Evolutionary conservation across 495 filamentous ascomycete species (phyloP).

Genomic region (Massariosphaeria phaeospora): DNA sequence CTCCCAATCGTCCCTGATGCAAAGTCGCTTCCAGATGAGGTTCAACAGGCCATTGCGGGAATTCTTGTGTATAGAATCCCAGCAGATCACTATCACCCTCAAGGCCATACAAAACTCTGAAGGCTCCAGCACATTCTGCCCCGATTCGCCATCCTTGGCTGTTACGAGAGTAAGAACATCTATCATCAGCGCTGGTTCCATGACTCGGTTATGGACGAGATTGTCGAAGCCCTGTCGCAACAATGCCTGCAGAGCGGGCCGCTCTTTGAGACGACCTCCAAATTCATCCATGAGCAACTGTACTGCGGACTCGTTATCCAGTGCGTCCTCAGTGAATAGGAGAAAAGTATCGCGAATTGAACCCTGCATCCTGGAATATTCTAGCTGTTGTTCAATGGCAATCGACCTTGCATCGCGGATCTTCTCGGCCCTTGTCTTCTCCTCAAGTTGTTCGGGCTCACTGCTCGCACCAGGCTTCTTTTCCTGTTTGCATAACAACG

Average conservation of each 20-base stretch:
- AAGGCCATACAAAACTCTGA: conserved; percentile 64
- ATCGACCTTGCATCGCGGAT: neutral
- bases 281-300: conserved; percentile 69
- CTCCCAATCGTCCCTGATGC: conserved; percentile 73
- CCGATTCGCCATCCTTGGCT: conserved; percentile 22
- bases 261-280: conserved; percentile 52
- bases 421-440: neutral
- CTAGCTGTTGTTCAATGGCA: conserved; percentile 31
- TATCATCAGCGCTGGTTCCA: conserved; percentile 63
- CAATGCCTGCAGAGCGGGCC: conserved; percentile 58
- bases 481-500: conserved; percentile 59
- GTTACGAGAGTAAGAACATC: conserved; percentile 77
- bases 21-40: conserved; percentile 79
- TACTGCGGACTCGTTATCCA: conserved; percentile 72
- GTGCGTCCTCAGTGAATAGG: conserved; percentile 56
- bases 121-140: conserved; percentile 35
- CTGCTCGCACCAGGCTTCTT: conserved; percentile 26
- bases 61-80: conserved; percentile 46
- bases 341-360: conserved; percentile 57
- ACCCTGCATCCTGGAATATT: conserved; percentile 69
- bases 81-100: conserved; percentile 55
- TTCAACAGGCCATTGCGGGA: conserved; percentile 55
- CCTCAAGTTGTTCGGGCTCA: conserved; percentile 23
- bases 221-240: conserved; percentile 61
- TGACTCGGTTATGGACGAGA: conserved; percentile 61